Conservation (phyloP, 768 basidiomycete species). For the Lactarius sp. region DNA sequence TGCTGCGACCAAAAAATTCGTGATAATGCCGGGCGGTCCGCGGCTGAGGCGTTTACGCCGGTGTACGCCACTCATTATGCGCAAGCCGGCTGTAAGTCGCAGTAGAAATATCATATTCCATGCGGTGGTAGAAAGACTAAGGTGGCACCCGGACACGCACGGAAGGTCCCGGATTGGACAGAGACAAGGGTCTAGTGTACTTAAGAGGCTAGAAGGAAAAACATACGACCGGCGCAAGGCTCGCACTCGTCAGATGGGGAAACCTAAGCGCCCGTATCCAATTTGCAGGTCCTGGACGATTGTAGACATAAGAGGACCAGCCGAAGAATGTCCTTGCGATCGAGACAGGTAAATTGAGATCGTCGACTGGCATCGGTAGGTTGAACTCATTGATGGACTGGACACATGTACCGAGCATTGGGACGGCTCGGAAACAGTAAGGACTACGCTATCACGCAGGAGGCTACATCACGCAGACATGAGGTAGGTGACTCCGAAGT, state of each 20-base stretch:
- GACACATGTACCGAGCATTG: constrained; percentile 14
- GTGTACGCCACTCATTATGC: neutral
- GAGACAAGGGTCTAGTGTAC: neutral
- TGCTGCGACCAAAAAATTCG: neutral
- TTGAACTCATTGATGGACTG: neutral
- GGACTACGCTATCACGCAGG: constrained; percentile 9
- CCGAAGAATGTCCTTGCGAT: constrained; percentile 15
- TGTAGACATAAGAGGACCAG: neutral
- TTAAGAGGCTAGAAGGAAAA: neutral
- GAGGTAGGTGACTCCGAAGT: constrained; percentile 13
- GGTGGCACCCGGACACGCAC: constrained; percentile 7
- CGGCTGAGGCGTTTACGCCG: constrained; percentile 8
- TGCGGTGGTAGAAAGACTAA: constrained; percentile 10
- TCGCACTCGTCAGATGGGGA: neutral
- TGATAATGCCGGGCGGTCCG: constrained; percentile 6
- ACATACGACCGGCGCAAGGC: constrained; percentile 11
- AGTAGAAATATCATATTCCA: constrained; percentile 8
- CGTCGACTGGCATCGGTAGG: neutral
- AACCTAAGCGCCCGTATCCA: neutral
- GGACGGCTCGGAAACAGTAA: constrained; percentile 7
- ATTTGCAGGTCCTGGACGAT: neutral
- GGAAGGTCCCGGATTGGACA: constrained; percentile 2
- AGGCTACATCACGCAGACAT: constrained; percentile 15
- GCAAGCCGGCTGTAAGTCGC: constrained; percentile 24
- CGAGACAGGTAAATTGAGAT: constrained; percentile 3